Evolutionary conservation across 2,329 filamentous ascomycete genomes (phyloP).

Genomic region (Microsporum ferrugineum): DNA sequence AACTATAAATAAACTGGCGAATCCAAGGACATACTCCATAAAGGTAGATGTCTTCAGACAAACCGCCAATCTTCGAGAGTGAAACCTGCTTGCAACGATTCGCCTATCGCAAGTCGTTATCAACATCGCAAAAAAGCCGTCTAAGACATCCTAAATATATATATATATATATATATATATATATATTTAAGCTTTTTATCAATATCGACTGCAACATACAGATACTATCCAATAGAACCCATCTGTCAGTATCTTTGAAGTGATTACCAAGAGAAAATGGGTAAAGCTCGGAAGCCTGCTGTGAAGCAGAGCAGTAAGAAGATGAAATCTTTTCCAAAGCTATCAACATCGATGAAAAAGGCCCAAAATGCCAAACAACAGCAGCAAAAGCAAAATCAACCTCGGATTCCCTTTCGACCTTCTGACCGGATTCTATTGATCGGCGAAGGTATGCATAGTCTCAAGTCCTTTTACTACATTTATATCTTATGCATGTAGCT

Average conservation of each 20-base stretch:
- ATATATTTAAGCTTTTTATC: not conserved
- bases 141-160: too few relatives aligned
- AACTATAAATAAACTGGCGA: not conserved
- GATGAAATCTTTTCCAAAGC: conserved; percentile 21
- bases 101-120: too few relatives aligned
- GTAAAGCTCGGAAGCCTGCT: conserved; percentile 19
- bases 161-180: not conserved
- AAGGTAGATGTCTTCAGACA: too few relatives aligned
- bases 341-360: conserved; percentile 16
- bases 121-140: too few relatives aligned
- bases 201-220: too few relatives aligned
- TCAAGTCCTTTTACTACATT: not conserved
- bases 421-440: conserved; percentile 34
- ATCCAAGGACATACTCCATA: too few relatives aligned
- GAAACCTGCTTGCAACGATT: too few relatives aligned
- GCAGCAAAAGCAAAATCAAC: conserved; percentile 17
- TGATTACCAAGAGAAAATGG: conserved; percentile 13
- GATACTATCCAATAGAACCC: too few relatives aligned
- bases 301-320: conserved; percentile 16
- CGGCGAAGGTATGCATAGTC: conserved; percentile 31
- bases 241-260: not conserved
- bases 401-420: conserved; percentile 31
- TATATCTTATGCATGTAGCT: conserved; percentile 1
- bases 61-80: too few relatives aligned
- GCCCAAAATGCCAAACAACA: not conserved